phyloP scores from a whole-genome alignment of 2,329 filamentous ascomycete species.

The Bipolaris oryzae region DNA sequence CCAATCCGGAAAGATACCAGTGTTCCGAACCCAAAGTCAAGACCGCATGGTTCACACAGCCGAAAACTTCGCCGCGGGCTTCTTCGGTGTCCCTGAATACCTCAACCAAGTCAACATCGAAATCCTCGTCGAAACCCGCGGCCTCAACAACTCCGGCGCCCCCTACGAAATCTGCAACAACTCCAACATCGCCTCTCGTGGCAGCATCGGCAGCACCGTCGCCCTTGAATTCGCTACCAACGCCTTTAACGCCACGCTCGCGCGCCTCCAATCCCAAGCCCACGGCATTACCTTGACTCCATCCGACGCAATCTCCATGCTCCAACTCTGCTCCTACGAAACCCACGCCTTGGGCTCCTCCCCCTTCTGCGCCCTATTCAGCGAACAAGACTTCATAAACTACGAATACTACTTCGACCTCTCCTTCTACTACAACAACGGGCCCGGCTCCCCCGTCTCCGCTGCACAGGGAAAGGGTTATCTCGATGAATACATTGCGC shows the following conservation, averaged over 20 bases:
- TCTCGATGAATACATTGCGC: slow-evolving; percentile 38
- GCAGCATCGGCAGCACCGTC: slow-evolving; percentile 36
- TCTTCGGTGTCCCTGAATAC: slow-evolving; percentile 42
- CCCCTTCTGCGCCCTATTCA: slow-evolving; percentile 52
- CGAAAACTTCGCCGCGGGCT: slow-evolving; percentile 41
- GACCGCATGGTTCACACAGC: slow-evolving; percentile 45
- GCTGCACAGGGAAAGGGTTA: slow-evolving; percentile 44
- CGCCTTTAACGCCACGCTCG: slow-evolving; percentile 38
- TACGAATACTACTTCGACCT: slow-evolving; percentile 55
- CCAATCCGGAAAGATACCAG: slow-evolving; percentile 45
- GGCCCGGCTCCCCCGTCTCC: slow-evolving; percentile 37
- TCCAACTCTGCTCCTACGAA: slow-evolving; percentile 47
- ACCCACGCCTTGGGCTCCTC: slow-evolving; percentile 52
- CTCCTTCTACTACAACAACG: slow-evolving; percentile 46
- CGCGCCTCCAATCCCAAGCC: slow-evolving; percentile 36
- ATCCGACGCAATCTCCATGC: slow-evolving; percentile 49
- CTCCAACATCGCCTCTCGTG: slow-evolving; percentile 33
- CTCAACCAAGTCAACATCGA: slow-evolving; percentile 38
- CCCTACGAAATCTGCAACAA: slow-evolving; percentile 40
- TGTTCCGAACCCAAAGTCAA: slow-evolving; percentile 43
- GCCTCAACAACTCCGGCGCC: slow-evolving; percentile 39
- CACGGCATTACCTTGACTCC: slow-evolving; percentile 39
- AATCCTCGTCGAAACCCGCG: slow-evolving; percentile 34
- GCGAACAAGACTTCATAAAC: slow-evolving; percentile 52
- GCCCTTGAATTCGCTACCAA: slow-evolving; percentile 31